Percentiles rank a stretch among this genome's conserved stretches.
Evolutionary conservation across 768 basidiomycete species (phyloP).

Genomic region (Phylloporus rhodoxanthus): DNA sequence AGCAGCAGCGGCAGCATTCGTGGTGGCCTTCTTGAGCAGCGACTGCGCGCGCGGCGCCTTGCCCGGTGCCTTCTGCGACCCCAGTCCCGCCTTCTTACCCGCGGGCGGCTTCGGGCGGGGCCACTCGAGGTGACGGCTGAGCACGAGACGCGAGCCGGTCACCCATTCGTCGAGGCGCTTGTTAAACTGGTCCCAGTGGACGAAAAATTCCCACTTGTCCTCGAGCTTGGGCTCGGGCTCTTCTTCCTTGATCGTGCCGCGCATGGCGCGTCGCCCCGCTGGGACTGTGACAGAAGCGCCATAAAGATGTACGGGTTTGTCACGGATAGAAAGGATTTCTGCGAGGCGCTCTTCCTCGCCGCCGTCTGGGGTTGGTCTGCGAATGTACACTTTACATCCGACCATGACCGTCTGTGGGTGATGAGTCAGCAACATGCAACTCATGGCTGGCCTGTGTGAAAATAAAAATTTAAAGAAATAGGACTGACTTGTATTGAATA

Average conservation of each 20-base stretch:
- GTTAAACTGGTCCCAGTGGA: constrained; percentile 99
- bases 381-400: constrained; percentile 94
- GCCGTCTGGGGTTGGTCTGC: constrained; percentile 69
- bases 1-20: constrained; percentile 61
- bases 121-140: constrained; percentile 88
- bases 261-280: constrained; percentile 35
- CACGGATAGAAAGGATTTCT: constrained; percentile 92
- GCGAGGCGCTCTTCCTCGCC: constrained; percentile 85
- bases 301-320: constrained; percentile 67
- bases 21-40: constrained; percentile 63
- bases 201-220: constrained; percentile 90
- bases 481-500: constrained; percentile 66
- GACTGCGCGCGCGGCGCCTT: constrained; percentile 56
- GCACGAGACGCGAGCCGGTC: constrained; percentile 75
- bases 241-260: constrained; percentile 37
- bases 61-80: constrained; percentile 49
- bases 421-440: constrained; percentile 30
- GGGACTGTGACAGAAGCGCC: constrained; percentile 19
- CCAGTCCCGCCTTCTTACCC: constrained; percentile 46
- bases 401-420: constrained; percentile 69
- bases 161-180: constrained; percentile 99
- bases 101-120: constrained; percentile 76
- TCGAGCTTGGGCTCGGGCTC: constrained; percentile 53
- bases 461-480: constrained; percentile 10
- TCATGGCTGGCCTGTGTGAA: constrained; percentile 18